Evolutionary conservation across 2,329 filamentous ascomycete genomes (phyloP).

Genomic region (Cadophora luteo-olivacea): DNA sequence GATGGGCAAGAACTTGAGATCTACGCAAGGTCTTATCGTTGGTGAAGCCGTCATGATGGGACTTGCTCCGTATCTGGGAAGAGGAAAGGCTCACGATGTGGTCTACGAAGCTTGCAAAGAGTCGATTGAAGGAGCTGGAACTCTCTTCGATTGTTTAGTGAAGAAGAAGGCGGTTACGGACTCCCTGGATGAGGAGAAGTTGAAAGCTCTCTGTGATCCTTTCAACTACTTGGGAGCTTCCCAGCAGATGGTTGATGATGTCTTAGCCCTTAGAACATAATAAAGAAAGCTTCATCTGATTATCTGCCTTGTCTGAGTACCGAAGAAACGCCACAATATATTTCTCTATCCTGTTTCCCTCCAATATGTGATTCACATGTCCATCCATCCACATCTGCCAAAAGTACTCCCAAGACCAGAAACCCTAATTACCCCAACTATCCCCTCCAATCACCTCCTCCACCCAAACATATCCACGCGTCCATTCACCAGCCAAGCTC

Average conservation of each 20-base stretch:
- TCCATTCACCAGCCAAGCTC: conserved; percentile 7
- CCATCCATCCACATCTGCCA: conserved; percentile 10
- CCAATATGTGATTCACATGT: conserved; percentile 12
- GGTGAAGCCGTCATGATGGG: conserved; percentile 68
- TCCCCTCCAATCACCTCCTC: conserved; percentile 13
- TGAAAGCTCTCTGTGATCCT: conserved; percentile 62
- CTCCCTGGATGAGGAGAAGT: conserved; percentile 52
- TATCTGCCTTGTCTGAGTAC: background rate
- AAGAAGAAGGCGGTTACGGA: conserved; percentile 49
- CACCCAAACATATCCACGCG: background rate
- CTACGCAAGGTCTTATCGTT: conserved; percentile 59
- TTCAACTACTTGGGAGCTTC: conserved; percentile 50
- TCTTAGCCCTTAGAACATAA: conserved; percentile 29
- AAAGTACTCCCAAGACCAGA: background rate
- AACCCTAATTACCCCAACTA: background rate
- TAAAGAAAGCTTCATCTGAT: conserved; percentile 13
- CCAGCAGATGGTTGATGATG: conserved; percentile 43
- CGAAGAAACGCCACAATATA: conserved; percentile 5
- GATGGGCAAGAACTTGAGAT: conserved; percentile 58
- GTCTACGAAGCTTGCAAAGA: conserved; percentile 61
- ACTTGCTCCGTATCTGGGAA: conserved; percentile 57
- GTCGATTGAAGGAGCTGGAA: conserved; percentile 52
- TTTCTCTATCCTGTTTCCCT: background rate
- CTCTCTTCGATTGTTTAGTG: conserved; percentile 52
- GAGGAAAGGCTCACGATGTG: conserved; percentile 60